phyloP scores from a whole-genome alignment of 495 filamentous ascomycete species.

The Astrothelium macrocarpum region DNA sequence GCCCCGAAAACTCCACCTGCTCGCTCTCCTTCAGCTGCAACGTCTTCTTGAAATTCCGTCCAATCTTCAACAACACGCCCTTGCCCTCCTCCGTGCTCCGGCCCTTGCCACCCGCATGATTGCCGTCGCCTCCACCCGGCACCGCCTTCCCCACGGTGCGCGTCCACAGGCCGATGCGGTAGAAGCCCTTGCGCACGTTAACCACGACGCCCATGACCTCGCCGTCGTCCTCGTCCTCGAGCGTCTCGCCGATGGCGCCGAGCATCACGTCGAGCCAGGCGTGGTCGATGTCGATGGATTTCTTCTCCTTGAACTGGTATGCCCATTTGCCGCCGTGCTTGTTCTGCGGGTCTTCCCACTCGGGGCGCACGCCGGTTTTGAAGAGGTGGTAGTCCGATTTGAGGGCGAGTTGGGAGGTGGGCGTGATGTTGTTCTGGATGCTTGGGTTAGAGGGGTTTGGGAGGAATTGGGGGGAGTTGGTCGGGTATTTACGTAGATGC shows the following conservation, averaged over 20 bases:
- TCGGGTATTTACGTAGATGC: constrained; percentile 72
- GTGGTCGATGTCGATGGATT: constrained; percentile 79
- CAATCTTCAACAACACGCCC: constrained; percentile 73
- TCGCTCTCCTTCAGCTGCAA: constrained; percentile 67
- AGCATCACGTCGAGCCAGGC: constrained; percentile 97
- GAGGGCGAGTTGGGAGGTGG: constrained; percentile 85
- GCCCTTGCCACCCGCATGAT: constrained; percentile 57
- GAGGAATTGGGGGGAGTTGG: neutral
- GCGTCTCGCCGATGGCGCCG: constrained; percentile 91
- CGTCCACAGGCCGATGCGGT: constrained; percentile 88
- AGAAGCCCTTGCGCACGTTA: constrained; percentile 97
- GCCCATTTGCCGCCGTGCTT: constrained; percentile 99
- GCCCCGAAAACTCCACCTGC: constrained; percentile 85
- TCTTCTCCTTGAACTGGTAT: constrained; percentile 93
- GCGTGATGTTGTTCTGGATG: constrained; percentile 99
- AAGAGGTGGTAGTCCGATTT: constrained; percentile 99
- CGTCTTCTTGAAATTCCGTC: constrained; percentile 81
- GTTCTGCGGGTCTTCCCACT: constrained; percentile 97
- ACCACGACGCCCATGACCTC: constrained; percentile 99
- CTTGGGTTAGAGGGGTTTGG: constrained; percentile 1
- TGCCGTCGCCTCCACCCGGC: constrained; percentile 61
- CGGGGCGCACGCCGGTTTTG: constrained; percentile 90
- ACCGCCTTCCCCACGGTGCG: constrained; percentile 78
- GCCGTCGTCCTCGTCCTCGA: constrained; percentile 80
- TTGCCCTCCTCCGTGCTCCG: constrained; percentile 68